Base-by-base conservation (phyloP, 257 asterid genomes). In the Lycium ferocissimum region DNA sequence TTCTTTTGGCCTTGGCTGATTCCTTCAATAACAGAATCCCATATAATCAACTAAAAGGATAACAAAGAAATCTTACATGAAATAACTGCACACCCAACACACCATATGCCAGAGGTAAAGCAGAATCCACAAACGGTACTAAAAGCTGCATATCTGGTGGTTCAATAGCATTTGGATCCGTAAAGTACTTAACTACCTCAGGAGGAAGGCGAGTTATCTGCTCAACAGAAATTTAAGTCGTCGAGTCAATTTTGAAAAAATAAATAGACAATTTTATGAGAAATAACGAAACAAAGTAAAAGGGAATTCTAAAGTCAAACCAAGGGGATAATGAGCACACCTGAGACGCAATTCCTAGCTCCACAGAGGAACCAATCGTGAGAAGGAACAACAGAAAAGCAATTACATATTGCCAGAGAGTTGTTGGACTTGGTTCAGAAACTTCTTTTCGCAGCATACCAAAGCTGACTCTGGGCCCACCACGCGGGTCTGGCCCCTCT, bases 391-490 rank as follows among this genome's bases (percentile, higher is more conserved):
- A 87, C 85, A 95, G 88, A 86, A 95, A 85, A 85, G 97, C 97
- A 88, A 95, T 95, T 86, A 95, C 98, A 89, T 95, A 94, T 88
- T 95, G 99, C 98, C 98, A 95, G 81, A 95, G 97, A 12, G 98
- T 93, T 62, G 99, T 95, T 82, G 92, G 94, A 79, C 92, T 93
- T 78, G 99, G 99, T 89, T 95, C 99, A 69, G 99, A 95, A 82
- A 95, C 98, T 91, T 95, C 98, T 88, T 92, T 95, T 40, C 95
- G 94, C 81, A 95, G 90, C 95, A 95, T 81, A 79, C 99, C 98
- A 90, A 95, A 95, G 92, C 99, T 95, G 89, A 94, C 99, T 56
- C 99, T 94, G 84, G 99, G 97, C 84, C 98, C 99, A 88, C 99
- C 99, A 85, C 97, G 98, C 3, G 99, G 98, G 71, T 95, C 99